Conservation (phyloP, 202 grass and related monocot genomes). For the Elaeis oleifera region DNA sequence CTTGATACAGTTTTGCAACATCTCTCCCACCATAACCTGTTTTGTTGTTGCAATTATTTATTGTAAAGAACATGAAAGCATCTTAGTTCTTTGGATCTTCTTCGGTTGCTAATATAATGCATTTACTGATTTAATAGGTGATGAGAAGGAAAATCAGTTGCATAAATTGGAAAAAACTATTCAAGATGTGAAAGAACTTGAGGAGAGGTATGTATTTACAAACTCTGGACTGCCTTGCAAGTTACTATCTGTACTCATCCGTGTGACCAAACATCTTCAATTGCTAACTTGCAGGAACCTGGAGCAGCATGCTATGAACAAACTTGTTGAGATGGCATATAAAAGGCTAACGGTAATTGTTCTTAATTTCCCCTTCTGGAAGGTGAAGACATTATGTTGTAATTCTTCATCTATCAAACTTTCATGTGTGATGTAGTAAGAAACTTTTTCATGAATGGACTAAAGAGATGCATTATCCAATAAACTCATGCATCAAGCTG, state of each 20-base stretch:
- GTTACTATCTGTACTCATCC: neutral
- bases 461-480: no score
- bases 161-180: neutral
- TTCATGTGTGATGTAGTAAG: no score
- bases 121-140: neutral
- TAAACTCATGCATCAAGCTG: no score
- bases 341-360: slow-evolving; percentile 1
- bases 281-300: neutral
- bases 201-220: neutral
- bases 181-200: neutral
- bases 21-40: no score
- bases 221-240: neutral
- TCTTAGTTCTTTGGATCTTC: no score
- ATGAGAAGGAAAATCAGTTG: neutral
- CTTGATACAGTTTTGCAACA: no score
- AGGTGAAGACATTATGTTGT: no score
- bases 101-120: no score
- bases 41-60: no score
- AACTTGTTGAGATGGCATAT: slow-evolving; percentile 1
- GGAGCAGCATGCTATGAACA: neutral
- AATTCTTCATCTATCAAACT: no score
- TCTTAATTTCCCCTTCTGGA: neutral
- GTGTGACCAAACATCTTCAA: neutral
- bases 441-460: no score
- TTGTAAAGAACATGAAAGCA: no score